These are phyloP conservation scores for Tremella mesenterica DNA, from an alignment of 768 basidiomycete genomes.

Conservation along the genomic window DNA sequence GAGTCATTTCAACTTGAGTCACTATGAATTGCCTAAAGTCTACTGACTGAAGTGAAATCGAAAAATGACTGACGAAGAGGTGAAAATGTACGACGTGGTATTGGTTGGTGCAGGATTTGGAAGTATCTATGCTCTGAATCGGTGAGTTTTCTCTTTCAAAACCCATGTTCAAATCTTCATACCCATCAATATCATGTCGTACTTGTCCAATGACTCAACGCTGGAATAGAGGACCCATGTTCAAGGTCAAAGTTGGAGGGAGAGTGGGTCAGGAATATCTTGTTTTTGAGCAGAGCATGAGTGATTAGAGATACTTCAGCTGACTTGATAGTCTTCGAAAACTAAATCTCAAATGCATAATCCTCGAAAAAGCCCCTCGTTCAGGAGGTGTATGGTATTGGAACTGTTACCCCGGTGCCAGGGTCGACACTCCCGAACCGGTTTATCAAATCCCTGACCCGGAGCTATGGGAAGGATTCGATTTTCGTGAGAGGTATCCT, in stretches of 20 bases:
- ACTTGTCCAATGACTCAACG: too few relatives aligned
- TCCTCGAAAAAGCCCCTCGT: not conserved
- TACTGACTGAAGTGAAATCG: too few relatives aligned
- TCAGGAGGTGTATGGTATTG: not conserved
- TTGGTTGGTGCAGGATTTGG: not conserved
- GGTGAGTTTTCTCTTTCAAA: not conserved
- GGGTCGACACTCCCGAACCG: conserved; percentile 1
- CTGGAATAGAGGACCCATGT: too few relatives aligned
- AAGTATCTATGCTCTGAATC: not conserved
- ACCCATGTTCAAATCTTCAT: not conserved
- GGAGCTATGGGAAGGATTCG: not conserved
- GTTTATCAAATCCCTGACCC: not conserved
- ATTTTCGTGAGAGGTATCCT: not conserved
- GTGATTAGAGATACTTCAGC: not conserved
- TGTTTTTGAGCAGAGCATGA: too few relatives aligned
- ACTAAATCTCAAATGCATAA: not conserved
- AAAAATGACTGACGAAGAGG: too few relatives aligned
- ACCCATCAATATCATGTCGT: too few relatives aligned
- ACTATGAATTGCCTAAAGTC: too few relatives aligned
- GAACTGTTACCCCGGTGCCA: not conserved
- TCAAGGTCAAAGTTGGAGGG: too few relatives aligned
- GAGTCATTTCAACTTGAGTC: too few relatives aligned
- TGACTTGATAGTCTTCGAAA: not conserved
- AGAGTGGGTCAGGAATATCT: too few relatives aligned
- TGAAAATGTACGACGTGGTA: not conserved